phyloP scores from a whole-genome alignment of 257 asterid genomes.

The Eustoma russellianum region DNA sequence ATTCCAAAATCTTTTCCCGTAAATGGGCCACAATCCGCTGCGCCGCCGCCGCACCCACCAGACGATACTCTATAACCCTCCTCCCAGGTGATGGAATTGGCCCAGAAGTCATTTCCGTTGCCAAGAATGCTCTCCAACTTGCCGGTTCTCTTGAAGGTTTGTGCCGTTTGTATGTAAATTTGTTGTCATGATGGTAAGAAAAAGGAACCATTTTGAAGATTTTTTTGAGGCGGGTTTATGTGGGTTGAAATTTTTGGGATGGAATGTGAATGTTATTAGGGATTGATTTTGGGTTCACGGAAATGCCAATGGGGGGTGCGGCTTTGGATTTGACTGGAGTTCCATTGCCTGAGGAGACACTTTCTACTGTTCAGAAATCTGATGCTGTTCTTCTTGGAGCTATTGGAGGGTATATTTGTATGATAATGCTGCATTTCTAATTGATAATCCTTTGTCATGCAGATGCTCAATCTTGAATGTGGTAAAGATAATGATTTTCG shows the following conservation, averaged over 20 bases:
- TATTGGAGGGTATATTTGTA: constrained; percentile 72
- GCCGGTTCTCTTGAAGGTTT: constrained; percentile 78
- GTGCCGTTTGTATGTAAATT: neutral
- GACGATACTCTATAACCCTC: constrained; percentile 65
- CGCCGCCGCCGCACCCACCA: constrained; percentile 42
- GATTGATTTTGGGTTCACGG: constrained; percentile 67
- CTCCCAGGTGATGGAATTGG: constrained; percentile 98
- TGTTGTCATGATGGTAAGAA: neutral
- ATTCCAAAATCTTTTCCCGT: constrained; percentile 23
- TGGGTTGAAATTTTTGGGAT: neutral
- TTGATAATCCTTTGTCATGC: neutral
- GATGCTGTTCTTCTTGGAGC: constrained; percentile 98
- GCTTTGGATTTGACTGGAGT: constrained; percentile 92
- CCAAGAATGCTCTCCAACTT: constrained; percentile 58
- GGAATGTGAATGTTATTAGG: constrained; percentile 26
- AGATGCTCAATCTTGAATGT: neutral
- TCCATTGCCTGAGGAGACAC: constrained; percentile 92
- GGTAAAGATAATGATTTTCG: neutral
- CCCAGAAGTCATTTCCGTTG: constrained; percentile 83
- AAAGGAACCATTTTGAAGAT: neutral
- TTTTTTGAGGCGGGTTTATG: neutral
- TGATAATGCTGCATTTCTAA: neutral
- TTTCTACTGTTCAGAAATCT: constrained; percentile 61
- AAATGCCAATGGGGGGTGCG: constrained; percentile 96
- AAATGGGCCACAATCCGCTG: constrained; percentile 46